Evolutionary conservation across 768 basidiomycete genomes (phyloP), one percentile per base, ranked within the genome.

Genomic region (Tubosaeta sp.): DNA sequence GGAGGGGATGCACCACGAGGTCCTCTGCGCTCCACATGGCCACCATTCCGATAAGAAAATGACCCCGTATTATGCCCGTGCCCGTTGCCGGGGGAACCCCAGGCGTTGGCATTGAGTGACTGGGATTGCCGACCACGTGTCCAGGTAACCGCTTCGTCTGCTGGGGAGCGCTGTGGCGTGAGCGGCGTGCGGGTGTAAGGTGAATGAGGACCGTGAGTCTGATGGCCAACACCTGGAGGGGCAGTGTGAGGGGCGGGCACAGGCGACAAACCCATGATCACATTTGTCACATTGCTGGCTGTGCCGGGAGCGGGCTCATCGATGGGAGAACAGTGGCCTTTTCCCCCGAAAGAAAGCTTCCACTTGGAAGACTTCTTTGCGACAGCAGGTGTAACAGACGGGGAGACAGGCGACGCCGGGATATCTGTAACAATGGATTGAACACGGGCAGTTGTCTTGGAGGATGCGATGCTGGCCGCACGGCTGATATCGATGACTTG

Each of bases 361-460:
- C 68, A 69, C 62, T 84, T 90, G n/a, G 86, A 90, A 47, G 87
- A 75, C 74, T 92, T 92, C 76, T 90, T 92, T 54, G 64, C 47
- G 56, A 66, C 51, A 48, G 78, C 71, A 22, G 80, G 71, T 7
- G 68, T 54, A 12, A 73, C 54, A 1, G 69, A 51, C 22, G 60
- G 29, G 6, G 59, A 45, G 40, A 65, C 56, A 38, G 60, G 44
- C 18, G 60, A 58, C 44, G 64, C 49, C 16, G 63, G 53, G 10
- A 44, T 18, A 48, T 70, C 54, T 34, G 54, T n/a, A 36, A 45
- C 36, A 44, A 46, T 42, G 41, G 58, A 51, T 46, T 61, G 60
- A 38, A 53, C 47, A 24, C 76, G 76, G 53, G 78, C 50, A n/a
- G 56, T 46, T 70, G 76, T 66, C 77, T 72, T 52, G 56, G 64